Evolutionary conservation across 148 eudicot species (phyloP), one percentile per base, ranked within the genome.

Genomic region (Polygonum maritimum): DNA sequence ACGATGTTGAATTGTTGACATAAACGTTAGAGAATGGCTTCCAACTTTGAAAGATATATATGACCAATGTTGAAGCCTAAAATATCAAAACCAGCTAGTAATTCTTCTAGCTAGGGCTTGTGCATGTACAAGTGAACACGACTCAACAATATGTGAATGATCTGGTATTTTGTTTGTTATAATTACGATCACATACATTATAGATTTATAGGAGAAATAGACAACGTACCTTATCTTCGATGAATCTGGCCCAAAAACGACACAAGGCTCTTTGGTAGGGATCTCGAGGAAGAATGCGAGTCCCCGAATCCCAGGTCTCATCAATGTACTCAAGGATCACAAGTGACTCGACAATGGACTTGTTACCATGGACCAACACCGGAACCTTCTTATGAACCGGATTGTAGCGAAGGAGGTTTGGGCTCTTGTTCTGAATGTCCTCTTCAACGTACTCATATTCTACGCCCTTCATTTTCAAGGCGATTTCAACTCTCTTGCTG

Each of bases 181-280:
- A 26, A 26, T 26, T 26, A 26, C 31, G n/a, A n/a, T n/a, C n/a
- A n/a, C n/a, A n/a, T n/a, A n/a, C n/a, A n/a, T n/a, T n/a, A n/a
- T n/a, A n/a, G n/a, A n/a, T n/a, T n/a, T n/a, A n/a, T n/a, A 48
- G 15, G 52, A 48, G 0, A 48, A 48, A 12, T 0, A 48, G 5
- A 8, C 9, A 71, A 26, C 0, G 31, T 26, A 83, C 85, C 82
- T 79, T 79, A 1, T 79, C 82, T 75, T 83, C 85, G 39, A 80
- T 75, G 40, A 78, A 78, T 8, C 74, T 62, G 44, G 78, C 83
- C 85, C 83, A 83, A 7, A 83, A 83, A 2, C 85, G 82, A 8
- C 81, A 81, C 44, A 51, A 26, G 38, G 69, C 69, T 60, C 69
- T 31, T 26, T 26, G 36, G 5, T 60, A 12, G 15, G 69, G 69